phyloP scores from a whole-genome alignment of 176 grass and related monocot genomes.

The Rhynchospora pubera region DNA sequence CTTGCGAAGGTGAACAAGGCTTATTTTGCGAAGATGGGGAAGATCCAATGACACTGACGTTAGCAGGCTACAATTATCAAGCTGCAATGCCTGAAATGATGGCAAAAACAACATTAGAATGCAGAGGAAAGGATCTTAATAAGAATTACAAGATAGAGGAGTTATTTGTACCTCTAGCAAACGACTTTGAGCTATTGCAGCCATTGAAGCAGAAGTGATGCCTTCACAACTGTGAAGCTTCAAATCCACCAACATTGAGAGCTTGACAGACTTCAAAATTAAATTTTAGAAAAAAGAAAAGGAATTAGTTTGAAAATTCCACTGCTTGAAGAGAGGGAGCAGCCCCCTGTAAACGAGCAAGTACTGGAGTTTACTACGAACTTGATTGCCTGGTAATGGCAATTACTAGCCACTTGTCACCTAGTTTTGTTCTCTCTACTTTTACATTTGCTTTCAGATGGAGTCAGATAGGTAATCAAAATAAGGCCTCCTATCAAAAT shows the following conservation, averaged over 20 bases:
- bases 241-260: constrained; percentile 80
- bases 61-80: constrained; percentile 88
- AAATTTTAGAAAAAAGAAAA: constrained; percentile 22
- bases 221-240: constrained; percentile 86
- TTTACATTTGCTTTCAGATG: neutral
- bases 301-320: neutral
- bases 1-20: constrained; percentile 96
- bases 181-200: constrained; percentile 64
- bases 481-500: neutral
- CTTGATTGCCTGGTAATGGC: neutral
- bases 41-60: constrained; percentile 77
- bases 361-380: neutral
- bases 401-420: neutral
- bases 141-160: neutral
- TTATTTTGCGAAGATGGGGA: constrained; percentile 74
- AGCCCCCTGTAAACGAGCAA: neutral
- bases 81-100: constrained; percentile 55
- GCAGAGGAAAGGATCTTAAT: neutral
- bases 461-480: neutral
- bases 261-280: constrained; percentile 58
- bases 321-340: neutral
- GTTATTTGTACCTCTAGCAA: constrained; percentile 55
- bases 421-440: neutral
- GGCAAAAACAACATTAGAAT: neutral
- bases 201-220: constrained; percentile 77